Evolutionary conservation across 805 yeast genomes (phyloP), one percentile per base, ranked within the genome.

Genomic region (Wickerhamomyces hampshirensis): DNA sequence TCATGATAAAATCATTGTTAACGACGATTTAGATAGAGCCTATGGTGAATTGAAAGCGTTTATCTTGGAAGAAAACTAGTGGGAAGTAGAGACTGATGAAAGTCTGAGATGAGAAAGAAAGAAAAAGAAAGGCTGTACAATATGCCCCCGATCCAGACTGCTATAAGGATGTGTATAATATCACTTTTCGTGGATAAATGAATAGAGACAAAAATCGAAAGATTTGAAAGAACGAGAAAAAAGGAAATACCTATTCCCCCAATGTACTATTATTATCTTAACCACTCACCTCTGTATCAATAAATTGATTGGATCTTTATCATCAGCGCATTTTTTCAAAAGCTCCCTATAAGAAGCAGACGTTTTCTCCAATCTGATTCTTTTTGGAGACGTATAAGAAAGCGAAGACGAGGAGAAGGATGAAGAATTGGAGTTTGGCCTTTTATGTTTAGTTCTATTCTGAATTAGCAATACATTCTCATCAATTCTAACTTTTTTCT

Each of bases 11-110:
- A 73, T 83, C 40, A 77, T 93, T 49, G 89, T 93, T 50, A 93
- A 93, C 58, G 97, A 89, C 54, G 87, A 91, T 54, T 73, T 93
- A 49, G 96, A 93, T 21, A 80, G 69, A 58, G 96, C 98, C 15
- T 93, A 93, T 66, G 51, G 52, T 26, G 85, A 89, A 62, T 75
- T 93, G 56, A 85, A 78, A 64, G 75, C 69, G 28, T 93, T 87
- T 58, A 80, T 89, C 44, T 69, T 84, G 47, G 68, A 70, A 39
- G 55, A 50, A 28, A 18, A 42, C 17, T 32, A 27, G 40, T 18
- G n/a, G n/a, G n/a, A n/a, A n/a, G n/a, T n/a, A n/a, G n/a, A n/a
- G n/a, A n/a, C n/a, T n/a, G n/a, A n/a, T n/a, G n/a, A n/a, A n/a
- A n/a, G n/a, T n/a, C n/a, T n/a, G n/a, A n/a, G n/a, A n/a, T n/a